These are phyloP conservation scores for Ascosphaera apis DNA, from an alignment of 2,329 filamentous ascomycete genomes.

Conservation along the genomic window DNA sequence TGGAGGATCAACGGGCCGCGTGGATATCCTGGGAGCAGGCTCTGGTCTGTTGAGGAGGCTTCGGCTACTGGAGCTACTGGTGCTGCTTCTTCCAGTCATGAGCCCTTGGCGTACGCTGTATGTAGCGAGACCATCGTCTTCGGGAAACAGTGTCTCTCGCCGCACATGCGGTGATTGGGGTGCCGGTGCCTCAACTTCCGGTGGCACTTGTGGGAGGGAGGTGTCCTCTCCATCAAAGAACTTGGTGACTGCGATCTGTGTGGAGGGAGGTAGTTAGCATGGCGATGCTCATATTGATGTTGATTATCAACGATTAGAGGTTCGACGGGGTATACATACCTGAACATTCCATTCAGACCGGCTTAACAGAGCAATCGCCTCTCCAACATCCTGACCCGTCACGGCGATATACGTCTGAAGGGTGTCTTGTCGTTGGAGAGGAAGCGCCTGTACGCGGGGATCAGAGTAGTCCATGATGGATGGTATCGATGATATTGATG, in stretches of 20 bases:
- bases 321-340: too few species aligned
- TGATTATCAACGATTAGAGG: too few species aligned
- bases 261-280: constrained; percentile 6
- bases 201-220: constrained; percentile 2
- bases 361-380: constrained; percentile 56
- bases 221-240: constrained; percentile 86
- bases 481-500: too few species aligned
- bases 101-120: constrained; percentile 13
- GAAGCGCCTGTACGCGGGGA: constrained; percentile 45
- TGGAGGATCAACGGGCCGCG: constrained; percentile 41
- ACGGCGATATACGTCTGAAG: constrained; percentile 75
- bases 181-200: constrained; percentile 8
- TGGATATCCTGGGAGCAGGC: constrained; percentile 66
- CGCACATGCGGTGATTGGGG: constrained; percentile 3
- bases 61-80: too few species aligned
- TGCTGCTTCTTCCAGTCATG: too few species aligned
- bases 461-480: constrained; percentile 15
- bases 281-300: neutral
- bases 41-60: constrained; percentile 21
- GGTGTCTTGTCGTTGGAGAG: constrained; percentile 54
- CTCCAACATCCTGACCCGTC: constrained; percentile 56
- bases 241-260: constrained; percentile 76
- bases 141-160: neutral
- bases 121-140: constrained; percentile 12
- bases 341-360: constrained; percentile 93